Evolutionary conservation across 2,329 filamentous ascomycete species (phyloP).

Genomic region (Pseudomassariella vexata): DNA sequence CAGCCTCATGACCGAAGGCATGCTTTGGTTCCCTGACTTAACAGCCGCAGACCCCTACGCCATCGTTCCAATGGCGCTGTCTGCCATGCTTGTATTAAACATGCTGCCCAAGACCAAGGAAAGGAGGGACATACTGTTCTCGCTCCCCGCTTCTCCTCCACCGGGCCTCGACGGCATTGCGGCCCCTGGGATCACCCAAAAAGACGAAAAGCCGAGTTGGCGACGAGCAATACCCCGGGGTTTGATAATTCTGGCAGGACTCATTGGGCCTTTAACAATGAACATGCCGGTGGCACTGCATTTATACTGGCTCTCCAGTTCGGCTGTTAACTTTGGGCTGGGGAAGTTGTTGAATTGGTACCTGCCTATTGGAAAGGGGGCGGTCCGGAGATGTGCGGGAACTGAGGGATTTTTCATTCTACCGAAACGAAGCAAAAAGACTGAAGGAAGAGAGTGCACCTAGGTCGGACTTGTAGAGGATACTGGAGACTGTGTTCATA

Average conservation of each 20-base stretch:
- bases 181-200: too few relatives aligned
- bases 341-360: constrained; percentile 12
- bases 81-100: constrained; percentile 27
- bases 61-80: constrained; percentile 37
- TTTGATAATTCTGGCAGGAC: constrained; percentile 20
- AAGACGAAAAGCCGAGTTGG: too few relatives aligned
- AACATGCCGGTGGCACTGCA: constrained; percentile 35
- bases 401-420: too few relatives aligned
- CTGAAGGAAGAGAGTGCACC: too few relatives aligned
- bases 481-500: too few relatives aligned
- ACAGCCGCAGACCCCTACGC: constrained; percentile 45
- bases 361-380: constrained; percentile 17
- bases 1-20: constrained; percentile 42
- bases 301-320: constrained; percentile 36
- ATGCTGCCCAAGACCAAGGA: constrained; percentile 23
- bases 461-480: too few relatives aligned
- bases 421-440: too few relatives aligned
- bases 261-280: constrained; percentile 30
- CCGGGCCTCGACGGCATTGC: too few relatives aligned
- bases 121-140: constrained; percentile 5
- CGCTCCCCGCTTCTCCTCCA: too few relatives aligned
- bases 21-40: constrained; percentile 51
- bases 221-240: too few relatives aligned
- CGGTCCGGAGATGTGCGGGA: constrained; percentile 12
- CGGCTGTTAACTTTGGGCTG: constrained; percentile 17